Evolutionary conservation across 345 rosid species (phyloP).

Genomic region (Barbarea vulgaris): DNA sequence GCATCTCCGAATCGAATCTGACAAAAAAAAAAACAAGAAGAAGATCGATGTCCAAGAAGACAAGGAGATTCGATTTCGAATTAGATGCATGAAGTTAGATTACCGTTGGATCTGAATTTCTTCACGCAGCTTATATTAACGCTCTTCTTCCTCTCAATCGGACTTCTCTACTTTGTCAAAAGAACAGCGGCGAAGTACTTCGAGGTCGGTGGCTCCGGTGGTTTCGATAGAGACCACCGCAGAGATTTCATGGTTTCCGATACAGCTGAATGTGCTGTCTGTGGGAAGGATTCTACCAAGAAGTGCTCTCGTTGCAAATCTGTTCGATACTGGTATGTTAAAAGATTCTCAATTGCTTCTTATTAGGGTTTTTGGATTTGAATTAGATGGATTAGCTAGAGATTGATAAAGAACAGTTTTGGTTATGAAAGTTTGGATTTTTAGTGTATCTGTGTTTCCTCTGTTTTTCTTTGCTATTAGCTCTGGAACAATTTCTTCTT

Average conservation of each 20-base stretch:
- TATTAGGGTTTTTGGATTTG: constrained; percentile 4
- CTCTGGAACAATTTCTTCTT: not conserved
- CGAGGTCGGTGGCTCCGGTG: constrained; percentile 72
- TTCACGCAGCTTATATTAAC: constrained; percentile 63
- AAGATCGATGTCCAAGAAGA: constrained; percentile 33
- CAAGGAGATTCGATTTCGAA: not conserved
- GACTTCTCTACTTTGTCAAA: constrained; percentile 65
- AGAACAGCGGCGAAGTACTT: constrained; percentile 86
- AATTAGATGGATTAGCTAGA: not conserved
- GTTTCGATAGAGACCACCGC: constrained; percentile 50
- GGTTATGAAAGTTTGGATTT: not conserved
- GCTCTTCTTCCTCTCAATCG: constrained; percentile 50
- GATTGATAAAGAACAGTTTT: not conserved
- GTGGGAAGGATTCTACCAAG: constrained; percentile 43
- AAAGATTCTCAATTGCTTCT: not conserved
- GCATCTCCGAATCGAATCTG: constrained; percentile 41
- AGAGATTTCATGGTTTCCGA: constrained; percentile 28
- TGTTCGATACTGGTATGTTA: constrained; percentile 57
- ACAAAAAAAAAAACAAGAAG: constrained; percentile 1
- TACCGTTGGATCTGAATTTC: constrained; percentile 78
- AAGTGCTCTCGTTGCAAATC: constrained; percentile 69
- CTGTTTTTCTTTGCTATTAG: not conserved
- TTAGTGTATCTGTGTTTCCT: not conserved
- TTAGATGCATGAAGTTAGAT: constrained; percentile 84
- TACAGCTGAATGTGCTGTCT: constrained; percentile 43